These are phyloP conservation scores for Torulaspora microellipsoides DNA, from an alignment of 805 yeast genomes.

Conservation along the genomic window DNA sequence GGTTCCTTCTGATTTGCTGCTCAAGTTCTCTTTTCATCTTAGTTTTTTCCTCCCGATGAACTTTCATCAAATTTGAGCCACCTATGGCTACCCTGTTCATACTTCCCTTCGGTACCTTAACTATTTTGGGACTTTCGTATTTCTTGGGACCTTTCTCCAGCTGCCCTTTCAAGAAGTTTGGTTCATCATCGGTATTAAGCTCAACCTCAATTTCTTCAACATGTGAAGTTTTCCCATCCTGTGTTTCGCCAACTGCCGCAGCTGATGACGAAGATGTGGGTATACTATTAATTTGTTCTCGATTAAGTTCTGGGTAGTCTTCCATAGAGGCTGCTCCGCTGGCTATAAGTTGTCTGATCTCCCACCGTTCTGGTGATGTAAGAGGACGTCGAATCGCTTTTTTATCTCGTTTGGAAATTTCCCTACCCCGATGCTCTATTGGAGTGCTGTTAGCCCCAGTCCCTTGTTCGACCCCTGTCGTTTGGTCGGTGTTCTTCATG, in stretches of 20 bases:
- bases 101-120: constrained; percentile 74
- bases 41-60: constrained; percentile 55
- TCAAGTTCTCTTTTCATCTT: constrained; percentile 45
- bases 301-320: constrained; percentile 63
- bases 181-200: constrained; percentile 55
- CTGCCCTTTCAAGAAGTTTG: constrained; percentile 62
- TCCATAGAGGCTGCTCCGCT: constrained; percentile 67
- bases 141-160: constrained; percentile 22
- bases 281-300: constrained; percentile 30
- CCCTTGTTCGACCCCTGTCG: constrained; percentile 45
- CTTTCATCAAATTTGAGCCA: constrained; percentile 66
- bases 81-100: constrained; percentile 67
- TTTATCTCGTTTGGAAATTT: constrained; percentile 6
- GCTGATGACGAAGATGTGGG: not conserved
- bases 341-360: constrained; percentile 73
- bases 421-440: constrained; percentile 10
- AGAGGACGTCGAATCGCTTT: constrained; percentile 40
- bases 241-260: not conserved
- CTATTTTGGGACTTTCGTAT: constrained; percentile 53
- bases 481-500: constrained; percentile 71
- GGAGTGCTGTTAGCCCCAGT: constrained; percentile 2
- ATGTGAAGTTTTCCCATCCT: constrained; percentile 20
- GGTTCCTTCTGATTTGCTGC: constrained; percentile 34
- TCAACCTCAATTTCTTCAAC: constrained; percentile 67
- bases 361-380: constrained; percentile 91